phyloP scores from a whole-genome alignment of 768 basidiomycete genomes.

The Boletellus sp. region DNA sequence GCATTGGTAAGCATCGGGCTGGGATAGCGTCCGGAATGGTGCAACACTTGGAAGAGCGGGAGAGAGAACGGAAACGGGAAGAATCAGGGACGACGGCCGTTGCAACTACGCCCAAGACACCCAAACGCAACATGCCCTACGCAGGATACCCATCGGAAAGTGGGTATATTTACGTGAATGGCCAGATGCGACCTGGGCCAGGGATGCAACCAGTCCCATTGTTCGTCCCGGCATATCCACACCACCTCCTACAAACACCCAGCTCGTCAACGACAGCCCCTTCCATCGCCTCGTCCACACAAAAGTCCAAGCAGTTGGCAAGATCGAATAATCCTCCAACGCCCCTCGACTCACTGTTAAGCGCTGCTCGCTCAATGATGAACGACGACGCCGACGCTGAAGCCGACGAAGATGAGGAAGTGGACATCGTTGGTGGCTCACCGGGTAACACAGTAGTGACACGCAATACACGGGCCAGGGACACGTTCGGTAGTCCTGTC shows the following conservation, averaged over 20 bases:
- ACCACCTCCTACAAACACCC: slow-evolving; percentile 28
- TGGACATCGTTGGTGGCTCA: slow-evolving; percentile 20
- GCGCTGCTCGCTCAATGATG: slow-evolving; percentile 58
- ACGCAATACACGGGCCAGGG: slow-evolving; percentile 27
- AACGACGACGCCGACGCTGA: slow-evolving; percentile 32
- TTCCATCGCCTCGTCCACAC: slow-evolving; percentile 22
- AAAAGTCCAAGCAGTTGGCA: slow-evolving; percentile 15
- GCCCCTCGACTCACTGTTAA: slow-evolving; percentile 57
- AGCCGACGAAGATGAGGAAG: slow-evolving; percentile 30
- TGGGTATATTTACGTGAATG: slow-evolving; percentile 29
- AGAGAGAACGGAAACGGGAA: slow-evolving; percentile 26
- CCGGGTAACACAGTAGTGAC: slow-evolving; percentile 19
- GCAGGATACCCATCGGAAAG: slow-evolving; percentile 19
- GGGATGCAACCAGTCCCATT: slow-evolving; percentile 32
- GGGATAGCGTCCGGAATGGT: slow-evolving; percentile 51
- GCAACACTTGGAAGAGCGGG: slow-evolving; percentile 33
- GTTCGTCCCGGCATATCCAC: slow-evolving; percentile 28
- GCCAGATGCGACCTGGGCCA: slow-evolving; percentile 21
- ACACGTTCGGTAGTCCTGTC: slow-evolving; percentile 33
- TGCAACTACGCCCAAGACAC: slow-evolving; percentile 24
- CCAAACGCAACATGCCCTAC: slow-evolving; percentile 30
- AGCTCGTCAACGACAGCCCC: slow-evolving; percentile 31
- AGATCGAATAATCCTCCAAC: slow-evolving; percentile 35
- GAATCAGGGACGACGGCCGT: slow-evolving; percentile 21
- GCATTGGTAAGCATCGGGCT: slow-evolving; percentile 59